These are phyloP conservation scores for Podospora anserina DNA, from an alignment of 495 filamentous ascomycete genomes.

Conservation along the genomic window DNA sequence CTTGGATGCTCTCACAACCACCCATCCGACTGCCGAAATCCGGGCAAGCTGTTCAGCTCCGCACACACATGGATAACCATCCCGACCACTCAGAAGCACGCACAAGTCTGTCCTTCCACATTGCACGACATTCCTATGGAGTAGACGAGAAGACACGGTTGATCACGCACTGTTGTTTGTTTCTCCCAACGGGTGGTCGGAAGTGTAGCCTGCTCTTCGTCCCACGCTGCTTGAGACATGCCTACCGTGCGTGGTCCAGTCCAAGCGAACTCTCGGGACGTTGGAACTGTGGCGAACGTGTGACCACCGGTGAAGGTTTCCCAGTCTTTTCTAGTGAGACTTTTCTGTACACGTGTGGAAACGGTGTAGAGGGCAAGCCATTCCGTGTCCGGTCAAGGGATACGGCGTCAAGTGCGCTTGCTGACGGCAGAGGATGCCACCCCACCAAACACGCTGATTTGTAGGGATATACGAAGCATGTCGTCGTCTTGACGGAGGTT, in stretches of 20 bases:
- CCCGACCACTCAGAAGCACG: neutral
- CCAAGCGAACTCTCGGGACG: neutral
- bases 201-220: neutral
- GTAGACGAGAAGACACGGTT: conserved; percentile 1
- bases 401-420: neutral
- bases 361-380: neutral
- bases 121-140: neutral
- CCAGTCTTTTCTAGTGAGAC: neutral
- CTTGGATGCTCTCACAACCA: conserved; percentile 4
- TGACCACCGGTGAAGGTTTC: neutral
- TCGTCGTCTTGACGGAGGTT: neutral
- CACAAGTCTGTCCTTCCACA: neutral
- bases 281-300: neutral
- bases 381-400: neutral
- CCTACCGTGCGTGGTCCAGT: conserved; percentile 3
- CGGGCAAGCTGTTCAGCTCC: conserved; percentile 20
- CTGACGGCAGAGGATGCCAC: neutral
- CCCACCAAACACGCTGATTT: too few relatives aligned
- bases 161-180: conserved; percentile 1
- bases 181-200: neutral
- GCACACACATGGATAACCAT: conserved; percentile 3
- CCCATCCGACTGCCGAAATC: conserved; percentile 29
- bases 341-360: neutral
- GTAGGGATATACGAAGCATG: neutral
- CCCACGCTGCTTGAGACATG: conserved; percentile 1